phyloP scores from a whole-genome alignment of 106 monocot genomes.

The Hemerocallis citrina region DNA sequence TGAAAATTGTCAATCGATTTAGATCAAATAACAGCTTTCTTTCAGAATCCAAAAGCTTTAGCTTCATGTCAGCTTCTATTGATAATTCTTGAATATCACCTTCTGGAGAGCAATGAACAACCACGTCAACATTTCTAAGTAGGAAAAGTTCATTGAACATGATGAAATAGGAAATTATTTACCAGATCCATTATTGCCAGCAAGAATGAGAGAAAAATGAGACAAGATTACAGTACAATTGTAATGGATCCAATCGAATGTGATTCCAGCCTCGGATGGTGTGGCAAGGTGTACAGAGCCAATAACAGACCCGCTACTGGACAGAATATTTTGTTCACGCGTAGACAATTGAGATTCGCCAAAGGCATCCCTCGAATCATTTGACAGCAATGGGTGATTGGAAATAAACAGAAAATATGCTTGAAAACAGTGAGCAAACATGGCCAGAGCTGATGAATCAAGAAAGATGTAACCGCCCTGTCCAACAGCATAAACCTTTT shows the following conservation, averaged over 20 bases:
- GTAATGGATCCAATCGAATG: conserved; percentile 11
- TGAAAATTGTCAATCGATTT: conserved; percentile 31
- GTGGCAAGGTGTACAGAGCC: background rate
- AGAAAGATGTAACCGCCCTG: conserved; percentile 75
- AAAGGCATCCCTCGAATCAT: conserved; percentile 4
- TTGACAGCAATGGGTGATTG: background rate
- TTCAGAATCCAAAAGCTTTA: conserved; percentile 25
- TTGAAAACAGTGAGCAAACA: conserved; percentile 38
- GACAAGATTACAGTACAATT: conserved; percentile 28
- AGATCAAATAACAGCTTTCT: conserved; percentile 39
- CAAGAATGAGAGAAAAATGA: conserved; percentile 44
- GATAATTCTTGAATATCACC: conserved; percentile 35
- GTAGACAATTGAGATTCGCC: conserved; percentile 2
- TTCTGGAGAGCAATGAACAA: conserved; percentile 16
- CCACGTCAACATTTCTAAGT: conserved; percentile 6
- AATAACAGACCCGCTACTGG: conserved; percentile 3
- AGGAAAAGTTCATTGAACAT: conserved; percentile 6
- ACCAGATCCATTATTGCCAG: conserved; percentile 47
- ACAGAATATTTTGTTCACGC: conserved; percentile 3
- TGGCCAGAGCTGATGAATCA: conserved; percentile 55
- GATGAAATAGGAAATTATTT: conserved; percentile 12
- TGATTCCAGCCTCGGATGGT: conserved; percentile 7
- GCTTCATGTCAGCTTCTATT: conserved; percentile 37
- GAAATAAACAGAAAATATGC: conserved; percentile 28
- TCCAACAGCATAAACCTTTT: background rate